These are phyloP conservation scores for Clausena lansium DNA, from an alignment of 345 rosid genomes.

Conservation along the genomic window DNA sequence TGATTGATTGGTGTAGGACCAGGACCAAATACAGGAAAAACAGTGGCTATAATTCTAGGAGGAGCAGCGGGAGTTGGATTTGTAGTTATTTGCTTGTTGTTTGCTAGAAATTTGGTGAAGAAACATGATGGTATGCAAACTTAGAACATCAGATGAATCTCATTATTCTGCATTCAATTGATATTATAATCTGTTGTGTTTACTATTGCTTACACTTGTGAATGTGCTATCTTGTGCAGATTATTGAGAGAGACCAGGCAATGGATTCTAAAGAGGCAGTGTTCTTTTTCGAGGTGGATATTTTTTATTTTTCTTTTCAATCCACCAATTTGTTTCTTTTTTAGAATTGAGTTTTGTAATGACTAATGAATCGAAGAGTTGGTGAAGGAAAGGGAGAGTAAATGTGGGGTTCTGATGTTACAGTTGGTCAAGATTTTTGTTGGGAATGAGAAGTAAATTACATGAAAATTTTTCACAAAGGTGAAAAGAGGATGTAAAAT, in stretches of 20 bases:
- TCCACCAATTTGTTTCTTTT: constrained; percentile 11
- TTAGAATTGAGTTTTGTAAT: constrained; percentile 13
- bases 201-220: not conserved
- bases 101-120: constrained; percentile 74
- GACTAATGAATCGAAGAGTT: not conserved
- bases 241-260: constrained; percentile 9
- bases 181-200: not conserved
- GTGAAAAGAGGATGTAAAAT: constrained; percentile 13
- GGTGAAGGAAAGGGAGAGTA: constrained; percentile 22
- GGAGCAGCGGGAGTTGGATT: constrained; percentile 93
- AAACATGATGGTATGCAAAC: constrained; percentile 66
- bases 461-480: constrained; percentile 23
- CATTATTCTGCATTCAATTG: not conserved
- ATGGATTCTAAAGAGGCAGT: constrained; percentile 7
- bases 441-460: constrained; percentile 17
- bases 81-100: constrained; percentile 76
- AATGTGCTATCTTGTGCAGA: constrained; percentile 18
- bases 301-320: constrained; percentile 18
- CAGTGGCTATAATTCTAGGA: constrained; percentile 97
- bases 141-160: not conserved
- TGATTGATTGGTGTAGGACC: constrained; percentile 37
- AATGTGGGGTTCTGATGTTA: constrained; percentile 23
- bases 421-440: constrained; percentile 12
- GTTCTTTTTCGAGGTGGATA: constrained; percentile 20
- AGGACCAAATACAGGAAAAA: constrained; percentile 74